Base-by-base conservation (phyloP, 2,329 filamentous ascomycete species). In the Phyllosticta citriasiana region DNA sequence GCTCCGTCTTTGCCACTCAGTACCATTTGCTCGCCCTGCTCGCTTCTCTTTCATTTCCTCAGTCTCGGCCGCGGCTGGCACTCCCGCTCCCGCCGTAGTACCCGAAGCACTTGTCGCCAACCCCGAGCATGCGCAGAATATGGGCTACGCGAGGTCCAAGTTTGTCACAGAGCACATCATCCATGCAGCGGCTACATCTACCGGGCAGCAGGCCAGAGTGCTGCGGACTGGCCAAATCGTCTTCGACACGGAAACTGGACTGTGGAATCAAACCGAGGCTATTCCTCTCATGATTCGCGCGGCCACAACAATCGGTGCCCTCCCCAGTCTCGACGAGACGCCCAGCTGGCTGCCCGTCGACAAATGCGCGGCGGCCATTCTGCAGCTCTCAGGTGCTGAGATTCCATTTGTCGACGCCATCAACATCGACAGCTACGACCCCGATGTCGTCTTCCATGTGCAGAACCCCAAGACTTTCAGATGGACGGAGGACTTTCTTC, bases 401-500 rank as follows among this genome's bases (percentile, higher is more conserved):
- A 9, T 22, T 33, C 26, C 50, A 33, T 55, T 55, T 47, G 19
- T 1, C 40, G 51, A 57, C 56, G 25, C 54, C 56, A 25, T 57
- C 8, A 25, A 4, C 8, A 3, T 2, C 6, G 59, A 12, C 26
- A 27, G 2, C 25, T 53, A 12, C 9, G 57, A 53, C 4, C 27
- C 3, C 16, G 50, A 33, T 2, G 7, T 26, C 7, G 60, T 59
- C 16, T 82, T 79, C 62, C 80, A 84, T 61, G 71, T 86, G 9
- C 73, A 80, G 26, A 84, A 84, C 62, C 76, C 77, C 0, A 69
- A 64, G 9, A 71, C 71, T 1, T 80, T 84, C 64, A 72, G 78
- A 40, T 85, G 81, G 80, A 81, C 78, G 0, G 63, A 73, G 0
- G 78, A 83, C 53, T 68, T 86, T 2, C 74, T 85, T 0, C 82